These are phyloP conservation scores for Aspergillus brunneoviolaceus DNA, from an alignment of 2,329 filamentous ascomycete genomes.

Conservation along the genomic window DNA sequence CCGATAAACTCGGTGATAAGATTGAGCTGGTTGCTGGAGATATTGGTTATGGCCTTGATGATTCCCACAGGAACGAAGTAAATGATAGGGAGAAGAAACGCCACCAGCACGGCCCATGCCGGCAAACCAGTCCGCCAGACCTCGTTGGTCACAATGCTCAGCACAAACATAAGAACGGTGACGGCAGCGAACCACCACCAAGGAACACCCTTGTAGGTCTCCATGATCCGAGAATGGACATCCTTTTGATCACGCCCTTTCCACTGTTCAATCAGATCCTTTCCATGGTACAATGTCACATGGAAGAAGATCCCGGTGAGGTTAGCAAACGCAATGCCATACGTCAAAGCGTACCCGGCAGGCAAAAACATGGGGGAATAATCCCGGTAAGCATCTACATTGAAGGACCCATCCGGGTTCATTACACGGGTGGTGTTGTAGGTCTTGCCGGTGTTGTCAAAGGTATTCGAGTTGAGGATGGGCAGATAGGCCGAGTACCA, in stretches of 20 bases:
- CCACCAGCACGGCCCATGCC: slow-evolving; percentile 47
- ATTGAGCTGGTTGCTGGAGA: slow-evolving; percentile 50
- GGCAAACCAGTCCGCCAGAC: slow-evolving; percentile 49
- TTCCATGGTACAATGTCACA: slow-evolving; percentile 38
- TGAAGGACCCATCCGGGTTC: slow-evolving; percentile 54
- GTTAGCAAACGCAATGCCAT: slow-evolving; percentile 68
- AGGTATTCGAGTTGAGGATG: slow-evolving; percentile 60
- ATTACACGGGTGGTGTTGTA: slow-evolving; percentile 65
- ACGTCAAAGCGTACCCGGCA: slow-evolving; percentile 55
- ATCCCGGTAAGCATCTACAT: slow-evolving; percentile 59
- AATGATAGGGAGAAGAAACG: slow-evolving; percentile 46
- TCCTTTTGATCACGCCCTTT: slow-evolving; percentile 38
- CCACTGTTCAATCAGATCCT: slow-evolving; percentile 37
- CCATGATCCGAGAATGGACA: slow-evolving; percentile 47
- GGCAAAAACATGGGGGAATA: slow-evolving; percentile 68
- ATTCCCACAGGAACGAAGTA: slow-evolving; percentile 52
- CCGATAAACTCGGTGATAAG: slow-evolving; percentile 51
- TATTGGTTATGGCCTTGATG: slow-evolving; percentile 51
- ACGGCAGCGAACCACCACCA: slow-evolving; percentile 49
- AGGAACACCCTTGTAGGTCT: slow-evolving; percentile 41
- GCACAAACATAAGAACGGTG: slow-evolving; percentile 37
- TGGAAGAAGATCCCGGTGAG: slow-evolving; percentile 57
- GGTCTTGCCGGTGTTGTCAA: slow-evolving; percentile 61
- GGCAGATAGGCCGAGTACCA: slow-evolving; percentile 60
- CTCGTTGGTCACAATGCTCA: slow-evolving; percentile 40